These are phyloP conservation scores for Pleurostoma richardsiae DNA, from an alignment of 2,329 filamentous ascomycete species.

Conservation along the genomic window DNA sequence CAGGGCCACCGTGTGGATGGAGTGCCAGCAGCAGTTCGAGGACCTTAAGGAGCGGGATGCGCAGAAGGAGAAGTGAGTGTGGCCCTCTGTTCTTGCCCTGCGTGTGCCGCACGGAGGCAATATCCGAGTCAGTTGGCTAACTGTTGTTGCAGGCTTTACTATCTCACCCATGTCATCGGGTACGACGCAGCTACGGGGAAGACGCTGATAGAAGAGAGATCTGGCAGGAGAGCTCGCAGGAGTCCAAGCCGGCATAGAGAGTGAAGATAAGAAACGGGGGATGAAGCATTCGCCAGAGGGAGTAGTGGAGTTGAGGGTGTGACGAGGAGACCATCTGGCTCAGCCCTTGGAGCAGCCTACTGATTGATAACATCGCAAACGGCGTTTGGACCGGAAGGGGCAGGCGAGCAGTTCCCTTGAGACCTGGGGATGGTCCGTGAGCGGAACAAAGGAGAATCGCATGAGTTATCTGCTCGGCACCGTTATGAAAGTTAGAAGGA, in stretches of 20 bases:
- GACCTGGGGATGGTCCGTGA: too few species aligned
- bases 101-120: too few species aligned
- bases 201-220: conserved; percentile 37
- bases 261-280: background rate
- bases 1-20: conserved; percentile 63
- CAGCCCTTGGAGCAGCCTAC: too few species aligned
- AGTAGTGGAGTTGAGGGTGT: too few species aligned
- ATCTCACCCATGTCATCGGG: conserved; percentile 46
- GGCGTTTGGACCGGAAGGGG: too few species aligned
- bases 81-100: background rate
- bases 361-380: too few species aligned
- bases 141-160: conserved; percentile 34
- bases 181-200: conserved; percentile 49
- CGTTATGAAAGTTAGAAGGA: too few species aligned
- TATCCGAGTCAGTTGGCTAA: conserved; percentile 13
- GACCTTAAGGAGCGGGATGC: conserved; percentile 64
- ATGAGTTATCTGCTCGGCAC: too few species aligned
- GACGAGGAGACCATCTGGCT: too few species aligned
- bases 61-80: conserved; percentile 70
- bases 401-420: too few species aligned
- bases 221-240: background rate
- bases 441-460: too few species aligned
- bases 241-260: background rate
- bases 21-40: conserved; percentile 71
- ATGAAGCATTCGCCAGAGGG: too few species aligned